Conservation (phyloP, 768 basidiomycete species). For the Suillus placidus region DNA sequence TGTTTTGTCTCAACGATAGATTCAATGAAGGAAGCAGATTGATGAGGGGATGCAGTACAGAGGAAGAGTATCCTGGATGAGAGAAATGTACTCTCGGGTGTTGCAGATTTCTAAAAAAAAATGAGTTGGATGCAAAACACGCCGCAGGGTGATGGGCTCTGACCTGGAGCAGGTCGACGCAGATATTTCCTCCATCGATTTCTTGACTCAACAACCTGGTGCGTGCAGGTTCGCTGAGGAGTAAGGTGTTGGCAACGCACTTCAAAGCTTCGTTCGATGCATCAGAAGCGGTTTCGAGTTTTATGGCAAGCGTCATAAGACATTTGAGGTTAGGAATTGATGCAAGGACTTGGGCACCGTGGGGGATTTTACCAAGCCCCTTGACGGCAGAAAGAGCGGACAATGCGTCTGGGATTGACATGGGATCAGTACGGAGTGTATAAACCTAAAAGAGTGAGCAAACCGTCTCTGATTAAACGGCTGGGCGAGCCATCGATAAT, state of each 20-base stretch:
- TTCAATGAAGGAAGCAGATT: slow-evolving; percentile 50
- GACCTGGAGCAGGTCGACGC: slow-evolving; percentile 63
- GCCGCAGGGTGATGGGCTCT: slow-evolving; percentile 17
- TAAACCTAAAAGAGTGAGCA: slow-evolving; percentile 17
- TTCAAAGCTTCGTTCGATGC: slow-evolving; percentile 72
- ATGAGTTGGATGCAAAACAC: slow-evolving; percentile 13
- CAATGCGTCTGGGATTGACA: slow-evolving; percentile 54
- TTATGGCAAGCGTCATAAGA: slow-evolving; percentile 52
- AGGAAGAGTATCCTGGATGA: slow-evolving; percentile 78
- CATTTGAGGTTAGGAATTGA: slow-evolving; percentile 55
- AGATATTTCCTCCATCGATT: slow-evolving; percentile 64
- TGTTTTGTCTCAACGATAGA: slow-evolving; percentile 69
- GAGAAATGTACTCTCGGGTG: slow-evolving; percentile 70
- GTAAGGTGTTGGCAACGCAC: slow-evolving; percentile 78
- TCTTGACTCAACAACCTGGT: slow-evolving; percentile 55
- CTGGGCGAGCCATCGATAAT: slow-evolving; percentile 42
- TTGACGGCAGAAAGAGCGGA: slow-evolving; percentile 74
- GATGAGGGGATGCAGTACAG: slow-evolving; percentile 54
- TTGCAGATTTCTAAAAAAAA: slow-evolving; percentile 55
- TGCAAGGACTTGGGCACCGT: slow-evolving; percentile 66
- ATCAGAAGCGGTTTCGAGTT: slow-evolving; percentile 59
- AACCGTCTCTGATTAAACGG: slow-evolving; percentile 61
- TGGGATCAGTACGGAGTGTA: not conserved
- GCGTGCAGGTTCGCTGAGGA: slow-evolving; percentile 68
- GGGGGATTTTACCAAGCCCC: slow-evolving; percentile 68